Evolutionary conservation across 805 yeast genomes (phyloP).

Genomic region (Wickerhamomyces pijperi): DNA sequence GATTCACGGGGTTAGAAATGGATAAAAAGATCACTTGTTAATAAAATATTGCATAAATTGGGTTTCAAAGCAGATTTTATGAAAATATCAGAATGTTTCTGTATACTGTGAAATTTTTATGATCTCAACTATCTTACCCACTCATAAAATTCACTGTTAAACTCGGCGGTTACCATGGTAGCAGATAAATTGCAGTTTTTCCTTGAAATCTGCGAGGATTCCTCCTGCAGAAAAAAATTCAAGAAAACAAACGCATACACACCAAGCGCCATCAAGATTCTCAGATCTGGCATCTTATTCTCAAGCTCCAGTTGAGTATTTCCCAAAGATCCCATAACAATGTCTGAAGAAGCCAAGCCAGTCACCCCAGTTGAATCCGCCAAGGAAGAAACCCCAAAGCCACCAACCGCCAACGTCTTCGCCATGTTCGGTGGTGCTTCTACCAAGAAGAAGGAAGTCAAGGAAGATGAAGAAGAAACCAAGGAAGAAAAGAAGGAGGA

Average conservation of each 20-base stretch:
- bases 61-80: no score
- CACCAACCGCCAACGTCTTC: slow-evolving; percentile 77
- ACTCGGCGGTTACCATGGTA: neutral
- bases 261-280: neutral
- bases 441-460: slow-evolving; percentile 49
- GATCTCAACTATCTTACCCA: no score
- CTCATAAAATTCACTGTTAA: no score
- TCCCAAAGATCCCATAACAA: slow-evolving; percentile 1
- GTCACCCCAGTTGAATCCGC: slow-evolving; percentile 6
- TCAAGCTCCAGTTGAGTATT: no score
- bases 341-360: slow-evolving; percentile 19
- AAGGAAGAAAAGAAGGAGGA: slow-evolving; percentile 18
- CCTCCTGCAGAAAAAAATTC: neutral
- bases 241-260: neutral
- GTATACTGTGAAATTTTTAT: no score
- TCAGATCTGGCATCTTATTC: neutral
- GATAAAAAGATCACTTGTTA: no score
- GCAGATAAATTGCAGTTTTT: no score
- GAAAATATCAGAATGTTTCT: no score
- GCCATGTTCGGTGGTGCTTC: slow-evolving; percentile 88
- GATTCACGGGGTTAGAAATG: no score
- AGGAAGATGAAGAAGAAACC: slow-evolving; percentile 25
- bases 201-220: no score
- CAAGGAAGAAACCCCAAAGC: slow-evolving; percentile 27
- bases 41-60: no score